Evolutionary conservation across 2,329 filamentous ascomycete genomes (phyloP).

Genomic region (Thelonectria rubi): DNA sequence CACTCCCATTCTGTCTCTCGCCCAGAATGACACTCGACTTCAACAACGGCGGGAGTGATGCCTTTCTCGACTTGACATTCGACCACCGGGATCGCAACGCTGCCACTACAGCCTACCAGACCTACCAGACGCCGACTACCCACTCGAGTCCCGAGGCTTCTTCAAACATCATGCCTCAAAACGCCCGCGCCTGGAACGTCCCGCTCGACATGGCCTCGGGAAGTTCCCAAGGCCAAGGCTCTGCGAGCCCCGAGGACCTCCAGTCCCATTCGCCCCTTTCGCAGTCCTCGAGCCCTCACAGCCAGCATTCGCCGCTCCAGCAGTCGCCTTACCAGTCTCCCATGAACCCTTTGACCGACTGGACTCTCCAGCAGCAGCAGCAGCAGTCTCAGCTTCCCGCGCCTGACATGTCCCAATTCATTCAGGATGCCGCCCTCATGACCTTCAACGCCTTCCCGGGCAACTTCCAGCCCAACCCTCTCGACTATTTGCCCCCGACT

Average conservation of each 20-base stretch:
- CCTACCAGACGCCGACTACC: slow-evolving; percentile 40
- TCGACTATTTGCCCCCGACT: slow-evolving; percentile 69
- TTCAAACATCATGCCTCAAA: slow-evolving; percentile 48
- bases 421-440: slow-evolving; percentile 67
- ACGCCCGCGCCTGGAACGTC: slow-evolving; percentile 58
- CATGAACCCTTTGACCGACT: slow-evolving; percentile 66
- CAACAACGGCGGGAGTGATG: slow-evolving; percentile 65
- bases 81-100: slow-evolving; percentile 66
- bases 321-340: slow-evolving; percentile 64
- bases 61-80: slow-evolving; percentile 68
- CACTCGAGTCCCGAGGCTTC: slow-evolving; percentile 47
- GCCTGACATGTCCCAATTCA: slow-evolving; percentile 61
- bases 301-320: slow-evolving; percentile 59
- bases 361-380: slow-evolving; percentile 67
- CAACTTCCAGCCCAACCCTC: slow-evolving; percentile 63
- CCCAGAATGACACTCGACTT: slow-evolving; percentile 67
- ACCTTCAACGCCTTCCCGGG: slow-evolving; percentile 62
- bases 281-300: slow-evolving; percentile 61
- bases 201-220: slow-evolving; percentile 61
- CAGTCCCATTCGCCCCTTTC: slow-evolving; percentile 60
- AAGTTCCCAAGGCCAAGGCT: slow-evolving; percentile 55
- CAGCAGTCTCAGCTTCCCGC: slow-evolving; percentile 50
- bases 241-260: slow-evolving; percentile 60
- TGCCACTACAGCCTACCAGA: slow-evolving; percentile 39
- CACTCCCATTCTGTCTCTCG: slow-evolving; percentile 47